phyloP scores from a whole-genome alignment of 2,329 filamentous ascomycete species.

The Geosmithia putterillii region DNA sequence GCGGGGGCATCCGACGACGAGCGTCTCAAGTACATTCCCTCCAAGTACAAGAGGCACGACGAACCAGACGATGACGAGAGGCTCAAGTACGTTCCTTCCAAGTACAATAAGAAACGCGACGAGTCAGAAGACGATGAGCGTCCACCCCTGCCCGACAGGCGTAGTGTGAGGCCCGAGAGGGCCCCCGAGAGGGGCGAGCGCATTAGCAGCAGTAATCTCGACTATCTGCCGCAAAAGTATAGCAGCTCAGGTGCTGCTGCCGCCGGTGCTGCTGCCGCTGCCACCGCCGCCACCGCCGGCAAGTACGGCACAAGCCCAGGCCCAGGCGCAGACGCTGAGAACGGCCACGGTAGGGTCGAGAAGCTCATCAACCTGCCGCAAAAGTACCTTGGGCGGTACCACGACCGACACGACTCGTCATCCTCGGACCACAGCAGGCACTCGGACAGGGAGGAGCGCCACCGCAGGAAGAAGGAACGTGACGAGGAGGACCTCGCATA shows the following conservation, averaged over 20 bases:
- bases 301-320: too few species aligned
- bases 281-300: too few species aligned
- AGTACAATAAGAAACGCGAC: slow-evolving; percentile 19
- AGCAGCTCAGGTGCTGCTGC: too few species aligned
- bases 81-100: slow-evolving; percentile 28
- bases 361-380: slow-evolving; percentile 23
- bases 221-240: not conserved
- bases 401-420: slow-evolving; percentile 4
- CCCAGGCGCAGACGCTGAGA: not conserved
- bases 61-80: slow-evolving; percentile 13
- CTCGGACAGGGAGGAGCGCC: slow-evolving; percentile 9
- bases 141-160: not conserved
- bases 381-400: slow-evolving; percentile 24
- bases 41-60: slow-evolving; percentile 31
- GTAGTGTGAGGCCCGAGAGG: not conserved
- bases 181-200: not conserved
- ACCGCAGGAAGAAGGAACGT: slow-evolving; percentile 8
- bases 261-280: too few species aligned
- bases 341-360: slow-evolving; percentile 6
- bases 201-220: not conserved
- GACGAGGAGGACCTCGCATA: slow-evolving; percentile 39
- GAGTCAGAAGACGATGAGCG: not conserved
- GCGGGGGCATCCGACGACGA: slow-evolving; percentile 2
- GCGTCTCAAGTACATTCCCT: slow-evolving; percentile 25
- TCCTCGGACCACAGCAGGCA: slow-evolving; percentile 3